These are phyloP conservation scores for Cyberlindnera suaveolens DNA, from an alignment of 805 yeast species.

Conservation along the genomic window DNA sequence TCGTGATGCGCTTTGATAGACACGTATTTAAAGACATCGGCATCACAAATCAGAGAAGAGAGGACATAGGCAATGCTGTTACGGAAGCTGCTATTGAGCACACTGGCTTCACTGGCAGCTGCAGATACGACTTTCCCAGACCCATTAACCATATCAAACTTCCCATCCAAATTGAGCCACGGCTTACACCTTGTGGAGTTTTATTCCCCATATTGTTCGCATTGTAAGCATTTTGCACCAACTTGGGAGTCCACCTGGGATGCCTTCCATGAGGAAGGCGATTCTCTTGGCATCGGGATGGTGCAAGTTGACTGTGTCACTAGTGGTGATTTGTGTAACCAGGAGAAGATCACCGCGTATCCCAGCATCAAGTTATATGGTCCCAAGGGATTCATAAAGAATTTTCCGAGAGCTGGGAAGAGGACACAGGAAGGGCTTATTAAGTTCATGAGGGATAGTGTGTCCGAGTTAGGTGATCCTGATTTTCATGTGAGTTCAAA, in stretches of 20 bases:
- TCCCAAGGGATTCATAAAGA: conserved; percentile 40
- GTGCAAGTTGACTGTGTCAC: conserved; percentile 82
- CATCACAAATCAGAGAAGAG: not conserved
- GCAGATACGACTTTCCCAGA: conserved; percentile 34
- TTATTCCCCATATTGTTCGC: conserved; percentile 84
- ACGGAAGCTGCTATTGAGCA: not conserved
- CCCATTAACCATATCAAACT: conserved; percentile 42
- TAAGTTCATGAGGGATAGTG: conserved; percentile 49
- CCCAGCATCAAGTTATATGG: conserved; percentile 72
- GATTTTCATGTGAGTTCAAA: conserved; percentile 35
- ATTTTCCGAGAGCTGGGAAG: conserved; percentile 41
- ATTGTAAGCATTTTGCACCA: conserved; percentile 78
- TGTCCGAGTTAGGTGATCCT: conserved; percentile 36
- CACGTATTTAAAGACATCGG: not conserved
- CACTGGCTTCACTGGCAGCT: not conserved
- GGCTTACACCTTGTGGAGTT: conserved; percentile 79
- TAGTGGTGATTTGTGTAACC: conserved; percentile 77
- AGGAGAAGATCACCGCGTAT: conserved; percentile 56
- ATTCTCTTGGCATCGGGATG: conserved; percentile 43
- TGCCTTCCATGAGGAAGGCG: conserved; percentile 38
- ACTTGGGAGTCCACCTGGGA: conserved; percentile 67
- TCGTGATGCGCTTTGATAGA: too few relatives aligned
- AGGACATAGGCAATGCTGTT: too few relatives aligned
- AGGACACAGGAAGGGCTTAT: conserved; percentile 45
- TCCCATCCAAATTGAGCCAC: conserved; percentile 40